Base-by-base conservation (phyloP, 1,284 basidiomycete genomes). In the Sporisorium sorghi region DNA sequence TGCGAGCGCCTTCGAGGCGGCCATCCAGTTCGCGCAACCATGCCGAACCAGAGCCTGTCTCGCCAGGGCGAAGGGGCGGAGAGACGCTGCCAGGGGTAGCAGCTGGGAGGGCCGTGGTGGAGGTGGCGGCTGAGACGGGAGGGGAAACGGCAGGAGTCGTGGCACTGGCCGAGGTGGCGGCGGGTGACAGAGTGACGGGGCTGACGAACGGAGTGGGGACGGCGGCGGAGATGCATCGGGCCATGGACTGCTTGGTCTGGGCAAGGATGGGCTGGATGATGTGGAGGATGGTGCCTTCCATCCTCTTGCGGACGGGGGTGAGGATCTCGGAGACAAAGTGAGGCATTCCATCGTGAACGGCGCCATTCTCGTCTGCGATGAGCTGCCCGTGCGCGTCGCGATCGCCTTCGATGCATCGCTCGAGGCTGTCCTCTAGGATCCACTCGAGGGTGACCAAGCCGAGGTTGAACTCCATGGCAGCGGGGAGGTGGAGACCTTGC, bases 351-450 rank as follows among this genome's bases (percentile, higher is more conserved):
- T 69, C 67, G 47, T 74, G 58, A 5, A 78, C 69, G 11, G 60
- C 58, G 35, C 74, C 76, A 35, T 77, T 70, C 49, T 74, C 73
- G 19, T 79, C 79, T 3, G 69, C 71, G 15, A 78, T 70, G 32
- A 77, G 60, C 23, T 78, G 57, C 15, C 75, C 72, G 44, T 61
- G 73, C 3, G 76, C 75, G 28, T 72, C 65, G 23, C 69, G 69
- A 32, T 76, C 66, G 19, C 81, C 81, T 33, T 83, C 81, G 43
- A 83, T 68, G 54, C 81, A 83, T 24, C 81, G 68, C 60, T 84
- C 82, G n/a, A 84, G 50, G 33, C 77, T 75, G 55, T 84, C 81
- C 55, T 83, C 81, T 5, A 84, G 77, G 56, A 82, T 81, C 82
- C 82, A 84, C 32, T 76, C 76, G 46, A 83, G 59, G 17, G 80